These are phyloP conservation scores for Aristolochia californica DNA, from an alignment of 164 flowering plant species.

Conservation along the genomic window DNA sequence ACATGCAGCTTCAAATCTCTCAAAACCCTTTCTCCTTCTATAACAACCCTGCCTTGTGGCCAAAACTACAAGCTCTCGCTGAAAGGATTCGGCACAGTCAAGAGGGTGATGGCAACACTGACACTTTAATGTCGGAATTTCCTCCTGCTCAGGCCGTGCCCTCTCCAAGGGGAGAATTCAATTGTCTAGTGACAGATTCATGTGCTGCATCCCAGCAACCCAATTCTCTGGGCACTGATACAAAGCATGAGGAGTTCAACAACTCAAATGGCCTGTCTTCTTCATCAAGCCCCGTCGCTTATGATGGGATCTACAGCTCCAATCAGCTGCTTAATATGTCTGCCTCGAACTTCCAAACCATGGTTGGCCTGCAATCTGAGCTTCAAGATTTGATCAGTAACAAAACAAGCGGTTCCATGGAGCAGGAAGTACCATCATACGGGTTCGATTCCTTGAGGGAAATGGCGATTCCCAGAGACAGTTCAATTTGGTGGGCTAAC, in stretches of 20 bases:
- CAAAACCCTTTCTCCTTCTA: constrained; percentile 43
- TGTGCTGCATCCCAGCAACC: constrained; percentile 1
- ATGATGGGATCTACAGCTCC: not conserved
- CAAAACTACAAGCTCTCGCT: constrained; percentile 39
- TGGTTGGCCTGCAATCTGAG: constrained; percentile 34
- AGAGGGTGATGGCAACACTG: not conserved
- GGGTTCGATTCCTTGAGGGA: constrained; percentile 46
- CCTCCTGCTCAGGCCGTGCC: constrained; percentile 10
- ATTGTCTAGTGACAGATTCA: constrained; percentile 1
- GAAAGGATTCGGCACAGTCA: too few species aligned
- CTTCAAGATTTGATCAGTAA: constrained; percentile 29
- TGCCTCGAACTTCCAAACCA: constrained; percentile 7
- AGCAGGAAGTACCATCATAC: constrained; percentile 16
- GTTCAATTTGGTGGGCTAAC: constrained; percentile 38
- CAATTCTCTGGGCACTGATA: constrained; percentile 2
- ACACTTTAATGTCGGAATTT: constrained; percentile 12
- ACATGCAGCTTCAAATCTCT: constrained; percentile 52
- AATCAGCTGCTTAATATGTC: constrained; percentile 1
- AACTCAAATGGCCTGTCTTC: constrained; percentile 16
- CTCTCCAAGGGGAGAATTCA: constrained; percentile 7
- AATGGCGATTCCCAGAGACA: constrained; percentile 26
- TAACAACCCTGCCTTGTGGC: constrained; percentile 46
- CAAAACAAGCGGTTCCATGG: constrained; percentile 12
- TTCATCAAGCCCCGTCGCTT: constrained; percentile 3
- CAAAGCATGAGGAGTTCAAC: constrained; percentile 14